Evolutionary conservation across 169 alveolate genomes (phyloP), one percentile per base, ranked within the genome.

Genomic region (Eimeria praecox): DNA sequence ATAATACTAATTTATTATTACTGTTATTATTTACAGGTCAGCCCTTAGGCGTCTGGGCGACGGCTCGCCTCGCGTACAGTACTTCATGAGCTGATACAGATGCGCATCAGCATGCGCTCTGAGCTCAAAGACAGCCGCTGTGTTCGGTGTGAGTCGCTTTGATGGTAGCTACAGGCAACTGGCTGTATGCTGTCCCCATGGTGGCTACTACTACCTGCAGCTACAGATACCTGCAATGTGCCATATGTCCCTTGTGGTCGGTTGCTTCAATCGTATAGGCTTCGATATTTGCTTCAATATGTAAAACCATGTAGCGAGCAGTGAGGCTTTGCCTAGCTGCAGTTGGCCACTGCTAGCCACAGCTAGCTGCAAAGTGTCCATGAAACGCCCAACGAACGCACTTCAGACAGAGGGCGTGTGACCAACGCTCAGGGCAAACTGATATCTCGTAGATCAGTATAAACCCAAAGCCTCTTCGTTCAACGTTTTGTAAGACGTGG

Each of bases 291-390:
- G 46, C 22, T 33, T 4, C 46, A 69, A 12, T 30, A 42, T 69
- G 78, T 69, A 69, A 8, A 69, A 6, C 78, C 46, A 35, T 64
- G 3, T 9, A 64, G 40, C 75, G 5, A 64, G 33, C 75, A 9
- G 3, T 69, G 3, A 33, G n/a, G 46, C 78, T 69, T 30, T 1
- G 27, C 42, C 46, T 62, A 62, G 2, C 73, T 62, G 18, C 66
- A 16, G 27, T 27, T 56, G 27, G 66, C 66, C 27, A 56, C n/a
- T n/a, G n/a, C n/a, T 64, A 6, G 75, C 75, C 16, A 64, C 73
- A 62, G 78, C 78, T 69, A 69, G 42, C 46, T 69, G n/a, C 75
- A 64, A 38, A n/a, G 38, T n/a, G 75, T 59, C 20, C n/a, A 52
- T 12, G 62, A 20, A 22, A 59, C n/a, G 69, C 69, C 5, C 30